A percentile compares a stretch with the other conserved stretches of the same genome.
These are phyloP conservation scores for Coelastrella sp. DNA, from an alignment of 139 green algal species.

Conservation along the genomic window DNA sequence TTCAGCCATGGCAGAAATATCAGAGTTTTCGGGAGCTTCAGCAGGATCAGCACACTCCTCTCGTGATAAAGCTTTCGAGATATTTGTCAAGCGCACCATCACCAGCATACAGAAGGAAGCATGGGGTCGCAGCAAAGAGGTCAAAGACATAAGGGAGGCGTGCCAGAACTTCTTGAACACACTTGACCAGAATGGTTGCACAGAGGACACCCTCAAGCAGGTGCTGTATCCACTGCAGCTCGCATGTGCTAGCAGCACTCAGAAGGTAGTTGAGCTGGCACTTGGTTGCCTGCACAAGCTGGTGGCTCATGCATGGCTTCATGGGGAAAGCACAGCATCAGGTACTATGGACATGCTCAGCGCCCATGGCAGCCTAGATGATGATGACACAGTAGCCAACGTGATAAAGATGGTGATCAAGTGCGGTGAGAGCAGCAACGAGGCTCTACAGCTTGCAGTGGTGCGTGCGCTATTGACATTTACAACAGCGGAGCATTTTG, in stretches of 20 bases:
- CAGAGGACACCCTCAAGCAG: constrained; percentile 50
- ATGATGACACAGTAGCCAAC: constrained; percentile 63
- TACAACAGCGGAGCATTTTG: constrained; percentile 91
- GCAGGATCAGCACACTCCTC: constrained; percentile 36
- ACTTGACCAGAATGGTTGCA: constrained; percentile 53
- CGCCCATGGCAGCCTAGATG: constrained; percentile 31
- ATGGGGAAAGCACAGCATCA: constrained; percentile 65
- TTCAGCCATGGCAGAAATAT: background rate
- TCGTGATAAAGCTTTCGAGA: constrained; percentile 59
- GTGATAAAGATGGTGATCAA: constrained; percentile 81
- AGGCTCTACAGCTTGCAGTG: constrained; percentile 81
- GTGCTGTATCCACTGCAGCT: constrained; percentile 82
- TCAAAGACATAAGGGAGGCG: constrained; percentile 70
- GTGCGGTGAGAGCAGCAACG: constrained; percentile 70
- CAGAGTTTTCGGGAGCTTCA: background rate
- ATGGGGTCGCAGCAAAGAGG: constrained; percentile 74
- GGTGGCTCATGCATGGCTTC: constrained; percentile 88
- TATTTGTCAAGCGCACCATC: constrained; percentile 73
- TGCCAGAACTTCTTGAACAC: constrained; percentile 76
- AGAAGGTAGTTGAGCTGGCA: constrained; percentile 76
- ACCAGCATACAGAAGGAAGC: constrained; percentile 78
- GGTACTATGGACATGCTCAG: constrained; percentile 51
- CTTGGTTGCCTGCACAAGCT: constrained; percentile 93
- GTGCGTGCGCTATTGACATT: constrained; percentile 86
- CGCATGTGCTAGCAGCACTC: constrained; percentile 59